Evolutionary conservation across 345 rosid genomes (phyloP).

Genomic region (Gynandropsis gynandra): DNA sequence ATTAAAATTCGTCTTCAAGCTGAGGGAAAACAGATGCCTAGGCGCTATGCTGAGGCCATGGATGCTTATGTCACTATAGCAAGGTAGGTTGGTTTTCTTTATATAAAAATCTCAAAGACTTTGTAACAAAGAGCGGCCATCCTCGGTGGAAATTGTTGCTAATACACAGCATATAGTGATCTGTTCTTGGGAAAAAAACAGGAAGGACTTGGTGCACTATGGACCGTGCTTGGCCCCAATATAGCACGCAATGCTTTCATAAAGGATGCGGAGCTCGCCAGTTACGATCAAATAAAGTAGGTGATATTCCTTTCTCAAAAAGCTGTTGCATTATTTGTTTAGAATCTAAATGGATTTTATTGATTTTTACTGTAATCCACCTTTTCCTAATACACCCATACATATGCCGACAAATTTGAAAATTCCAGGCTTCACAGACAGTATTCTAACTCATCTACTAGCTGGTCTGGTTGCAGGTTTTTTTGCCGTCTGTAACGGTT

Average conservation of each 20-base stretch:
- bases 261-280: slow-evolving; percentile 95
- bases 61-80: slow-evolving; percentile 72
- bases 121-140: slow-evolving; percentile 11
- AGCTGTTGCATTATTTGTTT: too few species aligned
- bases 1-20: slow-evolving; percentile 93
- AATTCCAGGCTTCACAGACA: slow-evolving; percentile 84
- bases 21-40: slow-evolving; percentile 80
- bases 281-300: too few species aligned
- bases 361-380: too few species aligned
- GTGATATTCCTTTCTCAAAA: too few species aligned
- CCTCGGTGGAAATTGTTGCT: too few species aligned
- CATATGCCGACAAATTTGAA: slow-evolving; percentile 87
- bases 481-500: slow-evolving; percentile 89
- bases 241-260: slow-evolving; percentile 87
- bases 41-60: slow-evolving; percentile 83
- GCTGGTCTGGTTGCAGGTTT: slow-evolving; percentile 95
- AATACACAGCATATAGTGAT: too few species aligned
- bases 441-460: too few species aligned
- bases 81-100: slow-evolving; percentile 48
- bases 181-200: slow-evolving; percentile 7
- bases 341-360: too few species aligned
- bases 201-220: slow-evolving; percentile 84
- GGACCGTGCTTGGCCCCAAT: slow-evolving; percentile 98
- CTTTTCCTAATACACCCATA: slow-evolving; percentile 36
- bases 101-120: too few species aligned